Evolutionary conservation across 768 basidiomycete species (phyloP).

Genomic region (Fomitopsis serialis): DNA sequence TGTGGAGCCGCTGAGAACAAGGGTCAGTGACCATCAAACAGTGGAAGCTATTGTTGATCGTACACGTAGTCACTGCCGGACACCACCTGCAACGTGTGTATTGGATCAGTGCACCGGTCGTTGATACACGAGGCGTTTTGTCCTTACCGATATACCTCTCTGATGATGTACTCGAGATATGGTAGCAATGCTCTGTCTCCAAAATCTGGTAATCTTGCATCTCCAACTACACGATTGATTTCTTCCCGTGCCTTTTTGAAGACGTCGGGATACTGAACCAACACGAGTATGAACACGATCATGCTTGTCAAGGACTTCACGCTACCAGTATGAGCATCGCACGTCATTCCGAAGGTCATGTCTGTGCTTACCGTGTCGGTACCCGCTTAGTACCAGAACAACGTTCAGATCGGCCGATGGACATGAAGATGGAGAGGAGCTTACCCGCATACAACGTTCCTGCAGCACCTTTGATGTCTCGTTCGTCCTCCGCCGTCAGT

Average conservation of each 20-base stretch:
- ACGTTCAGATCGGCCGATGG: not conserved
- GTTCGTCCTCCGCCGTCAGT: constrained; percentile 5
- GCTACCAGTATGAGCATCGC: not conserved
- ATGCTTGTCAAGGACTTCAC: constrained; percentile 1
- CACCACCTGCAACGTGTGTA: constrained; percentile 8
- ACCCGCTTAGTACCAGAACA: constrained; percentile 6
- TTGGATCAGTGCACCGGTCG: constrained; percentile 1
- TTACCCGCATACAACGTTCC: constrained; percentile 7
- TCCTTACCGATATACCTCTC: constrained; percentile 7
- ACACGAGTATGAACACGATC: constrained; percentile 11
- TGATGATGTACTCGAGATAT: constrained; percentile 7
- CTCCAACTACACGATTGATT: constrained; percentile 24
- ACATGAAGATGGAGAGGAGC: too few relatives aligned
- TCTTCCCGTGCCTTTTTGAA: constrained; percentile 21
- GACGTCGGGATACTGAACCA: constrained; percentile 9
- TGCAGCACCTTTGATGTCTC: constrained; percentile 11
- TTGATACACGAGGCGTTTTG: constrained; percentile 15
- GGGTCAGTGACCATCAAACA: not conserved
- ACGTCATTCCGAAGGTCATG: not conserved
- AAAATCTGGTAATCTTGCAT: constrained; percentile 11
- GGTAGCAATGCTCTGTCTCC: constrained; percentile 9
- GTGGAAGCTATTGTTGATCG: not conserved
- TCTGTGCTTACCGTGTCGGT: constrained; percentile 11
- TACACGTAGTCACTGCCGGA: constrained; percentile 13
- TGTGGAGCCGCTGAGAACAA: not conserved